These are phyloP conservation scores for Paragyromitra xinjiangensis DNA, from an alignment of 495 filamentous ascomycete genomes.

Conservation along the genomic window DNA sequence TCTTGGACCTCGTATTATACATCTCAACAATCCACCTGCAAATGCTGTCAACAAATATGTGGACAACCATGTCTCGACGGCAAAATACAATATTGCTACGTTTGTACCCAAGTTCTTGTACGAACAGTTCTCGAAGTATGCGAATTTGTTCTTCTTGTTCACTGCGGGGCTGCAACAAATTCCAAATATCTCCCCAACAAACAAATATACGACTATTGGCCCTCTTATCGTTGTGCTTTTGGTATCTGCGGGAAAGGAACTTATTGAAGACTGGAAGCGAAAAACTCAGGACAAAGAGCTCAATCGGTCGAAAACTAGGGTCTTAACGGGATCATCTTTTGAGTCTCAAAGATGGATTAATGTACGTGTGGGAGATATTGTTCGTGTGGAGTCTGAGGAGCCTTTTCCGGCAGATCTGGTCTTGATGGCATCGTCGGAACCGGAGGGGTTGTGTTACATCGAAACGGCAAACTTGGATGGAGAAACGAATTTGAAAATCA, in stretches of 20 bases:
- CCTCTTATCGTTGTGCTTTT: conserved; percentile 87
- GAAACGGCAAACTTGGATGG: conserved; percentile 98
- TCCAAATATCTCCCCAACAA: conserved; percentile 91
- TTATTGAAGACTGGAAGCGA: conserved; percentile 92
- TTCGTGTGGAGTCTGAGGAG: conserved; percentile 93
- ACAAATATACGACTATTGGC: conserved; percentile 93
- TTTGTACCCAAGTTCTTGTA: conserved; percentile 97
- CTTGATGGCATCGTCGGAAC: conserved; percentile 91
- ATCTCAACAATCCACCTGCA: conserved; percentile 96
- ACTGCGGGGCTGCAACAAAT: conserved; percentile 96
- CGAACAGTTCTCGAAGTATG: conserved; percentile 99
- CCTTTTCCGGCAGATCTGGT: conserved; percentile 96
- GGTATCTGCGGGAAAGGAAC: conserved; percentile 93
- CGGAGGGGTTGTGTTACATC: conserved; percentile 97
- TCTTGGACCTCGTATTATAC: conserved; percentile 89
- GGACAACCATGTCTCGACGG: conserved; percentile 95
- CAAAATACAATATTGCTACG: conserved; percentile 96
- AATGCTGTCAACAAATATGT: conserved; percentile 88
- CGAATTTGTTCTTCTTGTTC: conserved; percentile 99
- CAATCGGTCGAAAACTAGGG: conserved; percentile 85
- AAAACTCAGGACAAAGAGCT: conserved; percentile 85
- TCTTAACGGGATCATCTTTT: conserved; percentile 85
- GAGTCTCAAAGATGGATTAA: conserved; percentile 91
- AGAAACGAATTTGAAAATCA: conserved; percentile 99
- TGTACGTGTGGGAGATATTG: conserved; percentile 90